A percentile compares a stretch with the other conserved stretches of the same genome.
These are phyloP conservation scores for Hanseniaspora occidentalis DNA, from an alignment of 805 yeast species.

Conservation along the genomic window DNA sequence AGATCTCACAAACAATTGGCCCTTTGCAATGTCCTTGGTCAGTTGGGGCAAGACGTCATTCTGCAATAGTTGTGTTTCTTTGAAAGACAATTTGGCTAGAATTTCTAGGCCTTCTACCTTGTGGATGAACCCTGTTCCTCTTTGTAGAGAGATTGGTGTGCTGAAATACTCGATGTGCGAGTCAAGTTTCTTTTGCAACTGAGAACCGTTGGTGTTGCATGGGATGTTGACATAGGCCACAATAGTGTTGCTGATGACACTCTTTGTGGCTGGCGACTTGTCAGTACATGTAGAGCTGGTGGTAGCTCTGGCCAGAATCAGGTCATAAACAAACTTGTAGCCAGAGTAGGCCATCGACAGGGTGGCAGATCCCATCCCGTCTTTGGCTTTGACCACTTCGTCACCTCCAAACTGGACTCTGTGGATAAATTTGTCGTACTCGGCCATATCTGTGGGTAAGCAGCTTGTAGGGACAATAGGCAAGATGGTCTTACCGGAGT, in stretches of 20 bases:
- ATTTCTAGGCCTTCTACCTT: conserved; percentile 31
- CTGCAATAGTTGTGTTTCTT: conserved; percentile 40
- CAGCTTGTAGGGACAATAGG: conserved; percentile 43
- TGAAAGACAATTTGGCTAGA: conserved; percentile 31
- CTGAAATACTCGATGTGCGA: conserved; percentile 38
- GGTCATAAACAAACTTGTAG: conserved; percentile 57
- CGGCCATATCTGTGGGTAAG: conserved; percentile 30
- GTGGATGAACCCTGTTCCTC: conserved; percentile 34
- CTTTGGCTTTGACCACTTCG: conserved; percentile 76
- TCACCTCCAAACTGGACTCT: conserved; percentile 84
- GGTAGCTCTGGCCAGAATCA: conserved; percentile 44
- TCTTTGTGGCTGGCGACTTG: too few species aligned
- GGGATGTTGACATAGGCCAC: conserved; percentile 45
- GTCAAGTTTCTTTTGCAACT: conserved; percentile 28
- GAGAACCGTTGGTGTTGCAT: conserved; percentile 36
- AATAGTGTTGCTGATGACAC: too few species aligned
- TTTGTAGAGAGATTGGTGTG: conserved; percentile 43
- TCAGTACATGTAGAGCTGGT: too few species aligned
- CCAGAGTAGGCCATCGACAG: conserved; percentile 83
- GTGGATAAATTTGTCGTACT: conserved; percentile 51
- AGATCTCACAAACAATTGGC: conserved; percentile 33
- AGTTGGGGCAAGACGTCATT: conserved; percentile 42
- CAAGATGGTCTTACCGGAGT: conserved; percentile 73
- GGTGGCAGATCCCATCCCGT: conserved; percentile 78
- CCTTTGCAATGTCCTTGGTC: conserved; percentile 44